These are phyloP conservation scores for Aspergillus sp. DNA, from an alignment of 2,329 filamentous ascomycete genomes.

Conservation along the genomic window DNA sequence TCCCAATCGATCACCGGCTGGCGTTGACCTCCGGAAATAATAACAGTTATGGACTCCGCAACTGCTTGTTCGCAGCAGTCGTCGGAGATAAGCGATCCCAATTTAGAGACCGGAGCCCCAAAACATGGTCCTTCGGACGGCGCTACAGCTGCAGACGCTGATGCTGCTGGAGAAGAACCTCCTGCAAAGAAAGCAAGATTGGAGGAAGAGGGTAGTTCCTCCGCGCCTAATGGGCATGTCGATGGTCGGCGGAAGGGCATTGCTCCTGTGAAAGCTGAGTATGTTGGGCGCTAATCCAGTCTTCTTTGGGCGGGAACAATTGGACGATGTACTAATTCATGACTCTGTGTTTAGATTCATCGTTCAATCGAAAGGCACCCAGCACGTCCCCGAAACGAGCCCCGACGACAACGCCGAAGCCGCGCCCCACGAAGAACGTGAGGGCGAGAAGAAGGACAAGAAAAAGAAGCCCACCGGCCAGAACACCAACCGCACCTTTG, in stretches of 20 bases:
- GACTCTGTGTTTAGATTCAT: constrained; percentile 21
- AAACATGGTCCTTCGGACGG: constrained; percentile 16
- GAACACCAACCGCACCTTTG: constrained; percentile 76
- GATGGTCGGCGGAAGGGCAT: constrained; percentile 45
- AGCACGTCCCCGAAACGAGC: constrained; percentile 22
- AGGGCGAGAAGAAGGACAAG: constrained; percentile 32
- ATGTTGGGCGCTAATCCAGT: constrained; percentile 17
- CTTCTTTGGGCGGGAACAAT: background rate
- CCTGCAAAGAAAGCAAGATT: constrained; percentile 55
- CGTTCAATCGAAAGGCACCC: constrained; percentile 14
- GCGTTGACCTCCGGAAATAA: no score
- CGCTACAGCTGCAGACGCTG: constrained; percentile 19
- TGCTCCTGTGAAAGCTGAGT: constrained; percentile 68
- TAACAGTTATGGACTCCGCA: constrained; percentile 8
- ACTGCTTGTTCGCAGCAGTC: background rate
- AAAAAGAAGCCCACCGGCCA: constrained; percentile 61
- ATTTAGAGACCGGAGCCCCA: constrained; percentile 7
- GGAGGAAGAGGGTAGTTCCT: constrained; percentile 23
- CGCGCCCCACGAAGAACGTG: constrained; percentile 38
- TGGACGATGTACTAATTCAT: background rate
- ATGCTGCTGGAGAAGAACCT: constrained; percentile 28
- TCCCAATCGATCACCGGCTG: background rate
- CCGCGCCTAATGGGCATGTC: constrained; percentile 14
- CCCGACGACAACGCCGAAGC: constrained; percentile 55
- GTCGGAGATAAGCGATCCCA: constrained; percentile 4